Evolutionary conservation across 1,284 basidiomycete genomes (phyloP).

Genomic region (Papiliotrema flavescens): DNA sequence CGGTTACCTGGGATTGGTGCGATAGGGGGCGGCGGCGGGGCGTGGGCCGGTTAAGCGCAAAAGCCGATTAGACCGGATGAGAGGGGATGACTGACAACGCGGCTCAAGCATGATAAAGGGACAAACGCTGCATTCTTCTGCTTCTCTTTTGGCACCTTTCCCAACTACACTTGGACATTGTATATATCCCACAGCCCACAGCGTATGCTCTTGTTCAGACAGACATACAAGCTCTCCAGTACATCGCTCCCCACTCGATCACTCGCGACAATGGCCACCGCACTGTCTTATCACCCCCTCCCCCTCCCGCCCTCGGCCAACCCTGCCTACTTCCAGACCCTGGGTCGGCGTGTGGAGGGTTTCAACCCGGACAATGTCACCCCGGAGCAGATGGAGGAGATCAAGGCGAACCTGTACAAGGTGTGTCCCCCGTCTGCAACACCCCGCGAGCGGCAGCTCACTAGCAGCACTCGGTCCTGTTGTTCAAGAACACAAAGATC

Average conservation of each 20-base stretch:
- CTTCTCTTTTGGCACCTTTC: too few species aligned
- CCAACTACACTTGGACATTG: too few species aligned
- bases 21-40: too few species aligned
- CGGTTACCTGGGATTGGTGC: too few species aligned
- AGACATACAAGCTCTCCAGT: too few species aligned
- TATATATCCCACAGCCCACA: too few species aligned
- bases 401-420: constrained; percentile 65
- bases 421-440: constrained; percentile 39
- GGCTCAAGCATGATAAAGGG: too few species aligned
- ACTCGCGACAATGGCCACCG: constrained; percentile 11
- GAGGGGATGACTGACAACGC: too few species aligned
- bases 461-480: constrained; percentile 64
- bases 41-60: too few species aligned
- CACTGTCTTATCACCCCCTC: constrained; percentile 49
- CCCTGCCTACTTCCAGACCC: constrained; percentile 57
- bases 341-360: constrained; percentile 64
- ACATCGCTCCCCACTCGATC: background rate
- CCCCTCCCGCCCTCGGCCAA: constrained; percentile 61
- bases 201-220: too few species aligned
- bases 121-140: too few species aligned
- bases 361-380: constrained; percentile 59
- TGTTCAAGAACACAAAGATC: constrained; percentile 67
- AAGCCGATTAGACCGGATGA: too few species aligned
- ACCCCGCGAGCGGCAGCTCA: background rate
- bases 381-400: constrained; percentile 57